Evolutionary conservation across 2,329 filamentous ascomycete species (phyloP).

Genomic region (Hymenoscyphus infarciens): DNA sequence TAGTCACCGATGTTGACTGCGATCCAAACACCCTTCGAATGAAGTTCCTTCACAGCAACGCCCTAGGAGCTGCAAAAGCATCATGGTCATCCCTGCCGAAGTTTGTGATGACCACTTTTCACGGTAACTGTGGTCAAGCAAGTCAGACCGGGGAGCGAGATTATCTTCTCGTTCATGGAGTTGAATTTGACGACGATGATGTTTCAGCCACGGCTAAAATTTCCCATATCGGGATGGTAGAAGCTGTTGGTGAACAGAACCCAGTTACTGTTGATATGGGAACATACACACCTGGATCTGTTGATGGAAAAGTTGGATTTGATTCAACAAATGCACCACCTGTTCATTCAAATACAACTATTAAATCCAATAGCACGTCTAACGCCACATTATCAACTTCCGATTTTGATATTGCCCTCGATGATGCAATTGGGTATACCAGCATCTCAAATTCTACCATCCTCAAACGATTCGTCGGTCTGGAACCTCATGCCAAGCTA

Average conservation of each 20-base stretch:
- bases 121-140: slow-evolving; percentile 11
- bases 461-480: slow-evolving; percentile 9
- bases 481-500: slow-evolving; percentile 4
- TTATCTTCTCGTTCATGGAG: slow-evolving; percentile 8
- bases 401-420: slow-evolving; percentile 11
- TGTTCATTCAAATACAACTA: slow-evolving; percentile 3
- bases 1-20: slow-evolving; percentile 8
- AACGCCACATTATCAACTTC: neutral
- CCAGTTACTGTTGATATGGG: slow-evolving; percentile 15
- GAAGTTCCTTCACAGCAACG: slow-evolving; percentile 10
- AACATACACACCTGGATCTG: slow-evolving; percentile 8
- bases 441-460: slow-evolving; percentile 1
- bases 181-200: slow-evolving; percentile 9
- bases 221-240: slow-evolving; percentile 6
- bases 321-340: slow-evolving; percentile 5
- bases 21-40: slow-evolving; percentile 9
- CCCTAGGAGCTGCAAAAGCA: slow-evolving; percentile 4
- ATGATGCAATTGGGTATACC: slow-evolving; percentile 13
- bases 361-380: slow-evolving; percentile 3
- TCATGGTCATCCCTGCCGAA: slow-evolving; percentile 9
- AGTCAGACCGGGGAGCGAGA: slow-evolving; percentile 10
- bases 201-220: slow-evolving; percentile 7
- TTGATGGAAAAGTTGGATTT: slow-evolving; percentile 8
- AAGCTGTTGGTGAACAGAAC: slow-evolving; percentile 12
- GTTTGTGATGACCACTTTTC: slow-evolving; percentile 11